Evolutionary conservation across 441 rosid genomes (phyloP).

Genomic region (Erodium trifolium): DNA sequence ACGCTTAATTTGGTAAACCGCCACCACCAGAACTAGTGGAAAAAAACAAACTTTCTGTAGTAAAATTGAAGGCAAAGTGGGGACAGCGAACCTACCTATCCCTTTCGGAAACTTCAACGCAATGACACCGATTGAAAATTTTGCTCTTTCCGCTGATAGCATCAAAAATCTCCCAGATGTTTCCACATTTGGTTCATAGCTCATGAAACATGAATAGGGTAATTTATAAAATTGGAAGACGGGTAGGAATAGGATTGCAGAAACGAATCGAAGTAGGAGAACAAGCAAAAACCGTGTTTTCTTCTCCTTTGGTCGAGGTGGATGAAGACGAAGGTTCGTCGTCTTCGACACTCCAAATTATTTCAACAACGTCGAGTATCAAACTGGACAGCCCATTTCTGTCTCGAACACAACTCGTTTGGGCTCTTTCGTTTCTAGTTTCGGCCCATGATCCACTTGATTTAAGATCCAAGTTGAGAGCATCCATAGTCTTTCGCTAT

Average conservation of each 20-base stretch:
- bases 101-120: slow-evolving; percentile 23
- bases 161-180: neutral
- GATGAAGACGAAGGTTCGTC: neutral
- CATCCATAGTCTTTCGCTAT: too few relatives aligned
- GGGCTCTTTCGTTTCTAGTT: neutral
- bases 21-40: slow-evolving; percentile 8
- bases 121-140: slow-evolving; percentile 13
- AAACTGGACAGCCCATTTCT: neutral
- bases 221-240: neutral
- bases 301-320: neutral
- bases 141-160: neutral
- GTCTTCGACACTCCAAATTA: neutral
- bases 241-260: neutral
- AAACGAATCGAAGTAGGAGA: neutral
- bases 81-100: slow-evolving; percentile 7
- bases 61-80: neutral
- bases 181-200: neutral
- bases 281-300: neutral
- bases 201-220: neutral
- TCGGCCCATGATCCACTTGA: slow-evolving; percentile 2
- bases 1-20: neutral
- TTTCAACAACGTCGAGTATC: neutral
- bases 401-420: neutral
- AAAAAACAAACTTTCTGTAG: slow-evolving; percentile 4
- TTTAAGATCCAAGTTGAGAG: too few relatives aligned